Conservation (phyloP, 1,139 yeast genomes). For the Nakaseomyces uthaithaninus region DNA sequence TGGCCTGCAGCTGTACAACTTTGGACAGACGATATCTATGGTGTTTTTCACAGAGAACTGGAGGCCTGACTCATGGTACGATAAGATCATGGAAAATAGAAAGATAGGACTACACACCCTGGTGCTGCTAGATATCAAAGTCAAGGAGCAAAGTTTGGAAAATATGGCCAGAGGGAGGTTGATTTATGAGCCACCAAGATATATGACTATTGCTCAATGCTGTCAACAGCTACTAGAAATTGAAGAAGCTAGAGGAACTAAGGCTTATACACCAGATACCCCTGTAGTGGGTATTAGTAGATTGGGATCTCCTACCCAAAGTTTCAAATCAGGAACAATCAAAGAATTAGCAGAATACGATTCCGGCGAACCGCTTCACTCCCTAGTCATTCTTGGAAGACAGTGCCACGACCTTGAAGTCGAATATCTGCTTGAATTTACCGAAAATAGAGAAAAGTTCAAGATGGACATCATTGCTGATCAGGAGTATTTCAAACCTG, state of each 20-base stretch:
- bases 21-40: slow-evolving; percentile 92
- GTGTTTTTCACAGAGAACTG: slow-evolving; percentile 92
- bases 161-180: slow-evolving; percentile 89
- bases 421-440: slow-evolving; percentile 74
- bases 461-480: slow-evolving; percentile 54
- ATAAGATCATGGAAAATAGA: slow-evolving; percentile 82
- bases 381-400: slow-evolving; percentile 83
- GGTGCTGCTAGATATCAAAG: slow-evolving; percentile 83
- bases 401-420: slow-evolving; percentile 89
- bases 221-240: slow-evolving; percentile 80
- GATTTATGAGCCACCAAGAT: slow-evolving; percentile 93
- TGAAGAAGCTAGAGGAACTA: slow-evolving; percentile 65
- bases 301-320: slow-evolving; percentile 77
- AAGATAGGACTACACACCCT: slow-evolving; percentile 86
- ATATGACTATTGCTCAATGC: slow-evolving; percentile 87
- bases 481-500: slow-evolving; percentile 63
- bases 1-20: slow-evolving; percentile 88
- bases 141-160: slow-evolving; percentile 90
- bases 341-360: slow-evolving; percentile 68
- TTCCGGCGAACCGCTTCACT: slow-evolving; percentile 90
- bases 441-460: slow-evolving; percentile 56
- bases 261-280: slow-evolving; percentile 74
- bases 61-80: slow-evolving; percentile 94
- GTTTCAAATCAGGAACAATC: slow-evolving; percentile 78
- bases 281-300: slow-evolving; percentile 93